phyloP scores from a whole-genome alignment of 331 rosid genomes.

The Saraca asoca region DNA sequence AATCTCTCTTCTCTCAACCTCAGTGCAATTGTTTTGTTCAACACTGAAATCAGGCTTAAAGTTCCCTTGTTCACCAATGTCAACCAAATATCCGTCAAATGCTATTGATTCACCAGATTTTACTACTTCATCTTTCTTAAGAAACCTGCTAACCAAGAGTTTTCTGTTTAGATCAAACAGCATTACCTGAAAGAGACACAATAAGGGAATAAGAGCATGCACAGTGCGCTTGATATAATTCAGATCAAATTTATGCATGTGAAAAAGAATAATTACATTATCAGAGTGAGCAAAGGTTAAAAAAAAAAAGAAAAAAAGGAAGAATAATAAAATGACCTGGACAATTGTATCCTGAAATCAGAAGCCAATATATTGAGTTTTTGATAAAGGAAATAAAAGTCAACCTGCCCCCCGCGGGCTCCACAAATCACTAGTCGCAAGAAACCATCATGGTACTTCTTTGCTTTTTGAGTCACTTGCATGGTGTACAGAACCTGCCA shows the following conservation, averaged over 20 bases:
- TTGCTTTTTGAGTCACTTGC: conserved; percentile 75
- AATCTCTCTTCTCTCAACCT: conserved; percentile 27
- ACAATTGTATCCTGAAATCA: conserved; percentile 25
- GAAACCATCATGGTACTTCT: conserved; percentile 86
- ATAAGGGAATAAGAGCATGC: conserved; percentile 18
- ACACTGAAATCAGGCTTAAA: conserved; percentile 41
- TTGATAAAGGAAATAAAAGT: conserved; percentile 31
- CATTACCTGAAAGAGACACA: conserved; percentile 51
- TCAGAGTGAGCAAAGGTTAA: too few relatives aligned
- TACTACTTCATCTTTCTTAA: conserved; percentile 57
- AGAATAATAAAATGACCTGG: conserved; percentile 4
- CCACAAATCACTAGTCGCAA: conserved; percentile 45
- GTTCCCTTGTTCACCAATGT: conserved; percentile 57
- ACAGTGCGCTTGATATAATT: conserved; percentile 16
- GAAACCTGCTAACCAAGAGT: conserved; percentile 63
- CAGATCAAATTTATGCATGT: conserved; percentile 16
- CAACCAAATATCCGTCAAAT: conserved; percentile 69
- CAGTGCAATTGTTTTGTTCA: conserved; percentile 30
- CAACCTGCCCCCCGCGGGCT: conserved; percentile 60
- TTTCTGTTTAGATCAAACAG: conserved; percentile 60
- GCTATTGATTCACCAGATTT: conserved; percentile 56
- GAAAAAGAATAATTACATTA: too few relatives aligned
- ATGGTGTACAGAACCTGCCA: conserved; percentile 71
- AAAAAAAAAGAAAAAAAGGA: too few relatives aligned
- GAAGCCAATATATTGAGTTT: conserved; percentile 13